phyloP scores from a whole-genome alignment of 2,329 filamentous ascomycete genomes.

The Cladosporium phlei region DNA sequence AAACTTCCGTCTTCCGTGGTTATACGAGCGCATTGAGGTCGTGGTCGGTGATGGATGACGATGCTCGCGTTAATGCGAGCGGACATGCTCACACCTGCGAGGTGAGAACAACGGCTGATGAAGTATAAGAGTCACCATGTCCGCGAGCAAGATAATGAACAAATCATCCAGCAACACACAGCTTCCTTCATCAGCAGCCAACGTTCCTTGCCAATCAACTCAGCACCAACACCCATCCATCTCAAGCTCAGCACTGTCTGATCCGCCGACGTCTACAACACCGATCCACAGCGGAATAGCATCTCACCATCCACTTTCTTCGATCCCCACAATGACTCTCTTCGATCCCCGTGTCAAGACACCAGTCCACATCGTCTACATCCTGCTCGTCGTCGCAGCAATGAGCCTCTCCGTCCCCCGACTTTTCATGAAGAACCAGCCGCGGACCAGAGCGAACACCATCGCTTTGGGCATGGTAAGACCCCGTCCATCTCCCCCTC shows the following conservation, averaged over 20 bases:
- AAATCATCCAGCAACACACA: neutral
- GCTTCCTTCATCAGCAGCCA: neutral
- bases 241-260: neutral
- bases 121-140: neutral
- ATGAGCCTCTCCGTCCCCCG: slow-evolving; percentile 17
- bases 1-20: neutral
- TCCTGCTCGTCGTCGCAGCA: slow-evolving; percentile 14
- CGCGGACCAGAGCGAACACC: slow-evolving; percentile 16
- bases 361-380: slow-evolving; percentile 16
- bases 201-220: neutral
- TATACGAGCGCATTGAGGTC: neutral
- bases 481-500: neutral
- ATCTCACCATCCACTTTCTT: neutral
- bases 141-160: neutral
- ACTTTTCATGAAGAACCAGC: slow-evolving; percentile 19
- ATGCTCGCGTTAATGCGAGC: neutral
- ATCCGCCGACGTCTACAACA: no score
- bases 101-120: no score
- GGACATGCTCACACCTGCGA: neutral
- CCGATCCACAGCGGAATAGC: no score
- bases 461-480: slow-evolving; percentile 18
- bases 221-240: neutral
- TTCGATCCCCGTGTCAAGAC: slow-evolving; percentile 14
- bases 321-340: neutral
- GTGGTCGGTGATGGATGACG: neutral